Evolutionary conservation across 2,329 filamentous ascomycete genomes (phyloP), one percentile per base, ranked within the genome.

Genomic region (Sphaerulina vaccinii): DNA sequence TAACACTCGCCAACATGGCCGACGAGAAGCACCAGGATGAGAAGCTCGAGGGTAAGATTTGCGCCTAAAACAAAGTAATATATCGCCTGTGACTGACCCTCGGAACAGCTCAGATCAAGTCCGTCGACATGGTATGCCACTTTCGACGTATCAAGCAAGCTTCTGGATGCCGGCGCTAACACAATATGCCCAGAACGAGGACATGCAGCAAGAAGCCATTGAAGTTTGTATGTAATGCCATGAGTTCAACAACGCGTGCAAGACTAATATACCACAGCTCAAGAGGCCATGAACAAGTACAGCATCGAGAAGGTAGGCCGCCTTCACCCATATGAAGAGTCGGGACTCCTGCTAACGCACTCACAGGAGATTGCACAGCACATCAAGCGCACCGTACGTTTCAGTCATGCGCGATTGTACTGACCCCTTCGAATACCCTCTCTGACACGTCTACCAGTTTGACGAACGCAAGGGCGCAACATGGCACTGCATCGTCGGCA

Each of bases 401-500:
- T 15, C 22, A 10, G 16, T 23, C 24, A 32, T 3, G 15, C 40
- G 8, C 39, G 41, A 10, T 23, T 22, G 9, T 9, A 11, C 27
- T 8, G 37, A 16, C 32, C 32, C 29, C 11, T 19, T n/a, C 21
- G 24, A 40, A 15, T 35, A 33, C 22, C 11, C 39, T 50, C 52
- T 54, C 52, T 54, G 13, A 54, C 32, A 22, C 18, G 10, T 32
- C 11, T n/a, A 16, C 66, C 39, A 97, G 92, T 97, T 99, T 67
- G 93, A 99, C 72, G 88, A 89, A 67, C 87, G 91, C 70, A 96
- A 96, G 78, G 93, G 93, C 29, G 91, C 92, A 58, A 99, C 93
- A 71, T 99, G 92, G 93, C 93, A 99, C 75, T 99, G 93, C 75
- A 96, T 99, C 63, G 93, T 99, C 27, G 93, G 93, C 58, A 83